Conservation (phyloP, 2,329 filamentous ascomycete genomes). For the Alternaria triticimaculans region DNA sequence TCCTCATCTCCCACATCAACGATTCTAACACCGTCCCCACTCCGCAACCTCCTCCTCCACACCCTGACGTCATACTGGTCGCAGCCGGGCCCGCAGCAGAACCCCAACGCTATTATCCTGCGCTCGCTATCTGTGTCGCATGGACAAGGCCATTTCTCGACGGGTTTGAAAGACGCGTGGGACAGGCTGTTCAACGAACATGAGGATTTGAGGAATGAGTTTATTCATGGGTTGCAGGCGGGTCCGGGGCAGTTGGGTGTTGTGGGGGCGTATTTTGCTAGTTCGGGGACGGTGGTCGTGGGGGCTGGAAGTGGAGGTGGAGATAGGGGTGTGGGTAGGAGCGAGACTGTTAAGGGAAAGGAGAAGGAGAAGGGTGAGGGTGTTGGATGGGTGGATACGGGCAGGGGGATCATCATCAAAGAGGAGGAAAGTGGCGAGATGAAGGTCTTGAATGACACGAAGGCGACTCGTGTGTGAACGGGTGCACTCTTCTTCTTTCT, state of each 20-base stretch:
- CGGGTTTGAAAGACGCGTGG: slow-evolving; percentile 9
- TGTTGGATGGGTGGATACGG: too few species aligned
- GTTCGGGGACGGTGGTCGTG: neutral
- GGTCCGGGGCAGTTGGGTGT: neutral
- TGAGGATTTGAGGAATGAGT: slow-evolving; percentile 13
- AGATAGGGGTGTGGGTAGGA: neutral
- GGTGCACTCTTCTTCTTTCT: neutral
- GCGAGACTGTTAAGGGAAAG: neutral
- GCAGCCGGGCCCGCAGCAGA: neutral
- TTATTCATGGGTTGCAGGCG: slow-evolving; percentile 21
- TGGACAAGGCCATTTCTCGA: neutral
- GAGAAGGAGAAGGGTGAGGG: neutral
- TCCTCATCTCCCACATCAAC: neutral
- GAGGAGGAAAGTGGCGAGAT: neutral
- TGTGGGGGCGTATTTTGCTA: slow-evolving; percentile 9
- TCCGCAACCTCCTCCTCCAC: slow-evolving; percentile 21
- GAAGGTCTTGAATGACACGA: neutral
- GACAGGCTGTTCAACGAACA: slow-evolving; percentile 14
- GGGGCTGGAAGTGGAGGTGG: neutral
- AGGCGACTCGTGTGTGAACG: neutral
- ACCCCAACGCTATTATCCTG: neutral
- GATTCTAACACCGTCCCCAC: neutral
- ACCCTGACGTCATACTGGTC: slow-evolving; percentile 17
- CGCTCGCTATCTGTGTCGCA: neutral
- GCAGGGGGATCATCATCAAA: neutral